phyloP scores from a whole-genome alignment of 2,329 filamentous ascomycete genomes.

The Ophiocordyceps camponoti-saundersi region DNA sequence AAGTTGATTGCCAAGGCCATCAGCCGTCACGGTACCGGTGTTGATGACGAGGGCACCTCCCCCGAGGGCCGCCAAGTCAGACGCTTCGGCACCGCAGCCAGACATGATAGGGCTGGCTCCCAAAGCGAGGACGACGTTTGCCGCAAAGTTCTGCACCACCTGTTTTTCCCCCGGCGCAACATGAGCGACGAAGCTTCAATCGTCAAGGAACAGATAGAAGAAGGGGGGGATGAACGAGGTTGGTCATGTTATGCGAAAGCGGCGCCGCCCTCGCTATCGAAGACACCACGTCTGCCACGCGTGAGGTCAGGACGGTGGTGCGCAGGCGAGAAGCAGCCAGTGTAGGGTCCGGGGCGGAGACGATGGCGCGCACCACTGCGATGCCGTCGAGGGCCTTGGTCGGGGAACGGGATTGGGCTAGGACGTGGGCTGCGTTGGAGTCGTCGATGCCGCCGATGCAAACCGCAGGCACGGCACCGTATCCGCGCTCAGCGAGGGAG shows the following conservation, averaged over 20 bases:
- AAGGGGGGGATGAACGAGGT: constrained; percentile 29
- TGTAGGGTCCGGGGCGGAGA: constrained; percentile 53
- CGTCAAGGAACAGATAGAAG: too few relatives aligned
- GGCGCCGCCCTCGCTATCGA: constrained; percentile 47
- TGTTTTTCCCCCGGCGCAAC: constrained; percentile 4
- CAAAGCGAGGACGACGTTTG: constrained; percentile 71
- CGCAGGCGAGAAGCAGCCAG: constrained; percentile 42
- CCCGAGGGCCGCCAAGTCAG: constrained; percentile 59
- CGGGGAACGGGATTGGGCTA: constrained; percentile 43
- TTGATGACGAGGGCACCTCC: constrained; percentile 68
- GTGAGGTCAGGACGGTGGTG: constrained; percentile 28
- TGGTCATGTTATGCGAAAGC: constrained; percentile 93
- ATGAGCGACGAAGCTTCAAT: not conserved
- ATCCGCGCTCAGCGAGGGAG: constrained; percentile 31
- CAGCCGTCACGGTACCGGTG: constrained; percentile 79
- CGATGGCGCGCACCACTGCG: constrained; percentile 78
- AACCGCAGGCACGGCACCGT: constrained; percentile 42
- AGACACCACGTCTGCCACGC: constrained; percentile 31
- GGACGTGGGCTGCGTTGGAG: constrained; percentile 54
- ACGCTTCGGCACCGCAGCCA: constrained; percentile 66
- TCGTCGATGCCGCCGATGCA: constrained; percentile 82
- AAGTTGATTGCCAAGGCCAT: constrained; percentile 53
- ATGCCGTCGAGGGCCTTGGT: constrained; percentile 57
- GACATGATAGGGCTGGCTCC: constrained; percentile 92
- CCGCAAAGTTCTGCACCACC: constrained; percentile 85